Evolutionary conservation across 2,329 filamentous ascomycete species (phyloP).

Genomic region (Penicillium sp.): DNA sequence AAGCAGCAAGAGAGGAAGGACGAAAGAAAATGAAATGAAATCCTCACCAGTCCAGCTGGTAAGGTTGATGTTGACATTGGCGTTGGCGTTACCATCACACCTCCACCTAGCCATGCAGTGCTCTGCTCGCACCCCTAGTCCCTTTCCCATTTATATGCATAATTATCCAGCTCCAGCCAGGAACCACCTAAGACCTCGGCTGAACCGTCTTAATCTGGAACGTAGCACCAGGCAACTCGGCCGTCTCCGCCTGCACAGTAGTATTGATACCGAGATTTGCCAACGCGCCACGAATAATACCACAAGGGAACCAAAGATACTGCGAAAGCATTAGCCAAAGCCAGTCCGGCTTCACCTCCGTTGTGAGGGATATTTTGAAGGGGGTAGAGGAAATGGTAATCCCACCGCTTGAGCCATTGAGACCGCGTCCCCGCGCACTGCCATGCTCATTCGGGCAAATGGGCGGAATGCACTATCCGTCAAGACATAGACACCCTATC

Average conservation of each 20-base stretch:
- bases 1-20: no score
- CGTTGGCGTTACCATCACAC: no score
- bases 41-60: conserved; percentile 10
- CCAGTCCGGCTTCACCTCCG: no score
- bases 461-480: conserved; percentile 92
- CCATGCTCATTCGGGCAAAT: conserved; percentile 85
- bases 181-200: conserved; percentile 69
- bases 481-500: conserved; percentile 87
- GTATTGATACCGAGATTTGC: conserved; percentile 90
- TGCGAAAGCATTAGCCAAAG: conserved; percentile 42
- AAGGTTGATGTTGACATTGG: no score
- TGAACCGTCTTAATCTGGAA: conserved; percentile 93
- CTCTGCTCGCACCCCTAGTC: no score
- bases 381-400: conserved; percentile 44
- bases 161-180: conserved; percentile 34
- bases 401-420: conserved; percentile 79
- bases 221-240: conserved; percentile 81
- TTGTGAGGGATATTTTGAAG: no score
- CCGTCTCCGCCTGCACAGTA: conserved; percentile 87
- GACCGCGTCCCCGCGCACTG: conserved; percentile 73
- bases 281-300: conserved; percentile 87
- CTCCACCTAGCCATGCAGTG: no score
- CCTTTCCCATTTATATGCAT: no score
- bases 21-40: not conserved
- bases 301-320: conserved; percentile 96